A percentile compares a stretch with the other conserved stretches of the same genome.
phyloP scores from a whole-genome alignment of 192 early-diverging fungal genomes.

The Entomortierella parvispora region DNA sequence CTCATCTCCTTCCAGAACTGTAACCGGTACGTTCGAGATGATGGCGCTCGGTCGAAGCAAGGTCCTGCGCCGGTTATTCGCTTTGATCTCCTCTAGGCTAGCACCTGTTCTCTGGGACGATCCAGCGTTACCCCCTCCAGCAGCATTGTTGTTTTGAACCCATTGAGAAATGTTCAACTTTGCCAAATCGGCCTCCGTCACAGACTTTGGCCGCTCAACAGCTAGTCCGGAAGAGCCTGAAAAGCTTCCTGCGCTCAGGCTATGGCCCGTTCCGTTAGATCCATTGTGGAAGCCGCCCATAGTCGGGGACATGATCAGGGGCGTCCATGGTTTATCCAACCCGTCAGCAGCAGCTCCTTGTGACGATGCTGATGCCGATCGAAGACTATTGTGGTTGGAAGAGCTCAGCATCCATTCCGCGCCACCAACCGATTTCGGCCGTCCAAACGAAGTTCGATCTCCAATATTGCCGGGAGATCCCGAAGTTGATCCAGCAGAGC shows the following conservation, averaged over 20 bases:
- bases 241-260: conserved; percentile 24
- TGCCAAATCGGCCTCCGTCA: conserved; percentile 44
- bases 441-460: conserved; percentile 42
- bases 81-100: conserved; percentile 42
- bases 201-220: conserved; percentile 54
- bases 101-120: conserved; percentile 1
- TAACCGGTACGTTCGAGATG: conserved; percentile 51
- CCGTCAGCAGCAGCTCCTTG: conserved; percentile 12
- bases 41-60: conserved; percentile 48
- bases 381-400: conserved; percentile 4
- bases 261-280: conserved; percentile 42
- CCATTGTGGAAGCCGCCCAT: conserved; percentile 48
- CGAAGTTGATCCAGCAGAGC: conserved; percentile 3
- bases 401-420: conserved; percentile 52
- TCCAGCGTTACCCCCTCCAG: neutral
- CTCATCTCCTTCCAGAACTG: conserved; percentile 50
- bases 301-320: conserved; percentile 34
- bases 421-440: conserved; percentile 60
- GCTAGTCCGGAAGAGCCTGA: conserved; percentile 24
- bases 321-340: conserved; percentile 41
- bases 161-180: conserved; percentile 44
- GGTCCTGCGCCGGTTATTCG: conserved; percentile 42
- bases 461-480: conserved; percentile 43
- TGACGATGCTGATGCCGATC: neutral
- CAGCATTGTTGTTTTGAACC: conserved; percentile 29